These are phyloP conservation scores for Beauveria scarabaeidicola DNA, from an alignment of 2,329 filamentous ascomycete species.

Conservation along the genomic window DNA sequence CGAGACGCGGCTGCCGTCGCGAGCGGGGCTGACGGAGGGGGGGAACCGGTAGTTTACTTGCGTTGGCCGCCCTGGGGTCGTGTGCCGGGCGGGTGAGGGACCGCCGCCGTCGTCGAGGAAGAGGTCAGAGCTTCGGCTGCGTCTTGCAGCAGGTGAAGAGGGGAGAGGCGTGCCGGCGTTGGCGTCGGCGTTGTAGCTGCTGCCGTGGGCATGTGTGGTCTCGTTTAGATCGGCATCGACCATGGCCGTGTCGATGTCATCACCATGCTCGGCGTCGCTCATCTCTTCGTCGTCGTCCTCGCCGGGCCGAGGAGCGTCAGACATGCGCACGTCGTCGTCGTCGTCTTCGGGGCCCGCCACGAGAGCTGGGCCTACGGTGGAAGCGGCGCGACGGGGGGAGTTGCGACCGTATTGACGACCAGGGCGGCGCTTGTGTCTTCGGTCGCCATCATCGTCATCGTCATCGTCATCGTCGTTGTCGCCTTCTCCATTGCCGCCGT, in stretches of 20 bases:
- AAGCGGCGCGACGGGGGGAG: too few species aligned
- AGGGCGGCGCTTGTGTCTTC: too few species aligned
- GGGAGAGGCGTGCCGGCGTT: not conserved
- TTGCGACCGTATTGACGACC: too few species aligned
- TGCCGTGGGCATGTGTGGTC: too few species aligned
- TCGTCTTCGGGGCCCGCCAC: not conserved
- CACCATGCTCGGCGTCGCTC: not conserved
- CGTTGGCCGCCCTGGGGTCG: not conserved
- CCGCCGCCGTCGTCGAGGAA: not conserved
- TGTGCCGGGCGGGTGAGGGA: not conserved
- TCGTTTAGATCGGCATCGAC: not conserved
- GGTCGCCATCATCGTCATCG: too few species aligned
- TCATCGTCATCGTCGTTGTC: not conserved
- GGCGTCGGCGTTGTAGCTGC: not conserved
- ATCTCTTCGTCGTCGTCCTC: not conserved
- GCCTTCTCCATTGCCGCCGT: not conserved
- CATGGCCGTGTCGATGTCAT: not conserved
- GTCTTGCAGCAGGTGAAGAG: not conserved
- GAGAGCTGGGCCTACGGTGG: too few species aligned
- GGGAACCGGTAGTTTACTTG: not conserved
- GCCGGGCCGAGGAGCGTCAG: not conserved
- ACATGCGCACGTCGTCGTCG: not conserved
- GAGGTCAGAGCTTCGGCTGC: not conserved
- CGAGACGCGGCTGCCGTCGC: not conserved
- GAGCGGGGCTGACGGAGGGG: not conserved